These are phyloP conservation scores for Trichoderma guizhouense DNA, from an alignment of 2,329 filamentous ascomycete genomes.

Conservation along the genomic window DNA sequence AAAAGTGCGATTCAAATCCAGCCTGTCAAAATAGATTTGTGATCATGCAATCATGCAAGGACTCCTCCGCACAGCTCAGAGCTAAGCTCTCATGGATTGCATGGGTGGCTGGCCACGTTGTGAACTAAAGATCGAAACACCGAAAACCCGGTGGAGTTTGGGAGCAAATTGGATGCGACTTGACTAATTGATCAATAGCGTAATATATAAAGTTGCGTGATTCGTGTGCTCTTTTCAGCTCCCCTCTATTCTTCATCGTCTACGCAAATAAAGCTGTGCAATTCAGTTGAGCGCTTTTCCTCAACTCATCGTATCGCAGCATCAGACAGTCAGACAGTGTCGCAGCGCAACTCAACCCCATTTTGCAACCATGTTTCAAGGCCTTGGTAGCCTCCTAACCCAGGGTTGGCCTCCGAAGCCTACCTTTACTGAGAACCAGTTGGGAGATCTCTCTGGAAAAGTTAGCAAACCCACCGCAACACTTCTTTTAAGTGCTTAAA, in stretches of 20 bases:
- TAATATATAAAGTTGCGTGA: neutral
- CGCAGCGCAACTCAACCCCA: neutral
- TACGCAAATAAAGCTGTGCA: neutral
- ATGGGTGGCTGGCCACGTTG: neutral
- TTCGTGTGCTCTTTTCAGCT: neutral
- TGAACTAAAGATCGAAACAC: neutral
- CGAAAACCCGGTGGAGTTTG: neutral
- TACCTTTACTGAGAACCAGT: constrained; percentile 50
- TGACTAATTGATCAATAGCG: neutral
- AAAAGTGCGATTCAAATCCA: neutral
- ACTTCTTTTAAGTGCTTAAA: neutral
- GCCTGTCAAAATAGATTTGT: neutral
- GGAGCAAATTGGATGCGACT: neutral
- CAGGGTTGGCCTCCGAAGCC: constrained; percentile 24
- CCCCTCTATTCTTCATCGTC: neutral
- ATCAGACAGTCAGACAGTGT: neutral
- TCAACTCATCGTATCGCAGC: neutral
- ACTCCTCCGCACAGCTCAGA: neutral
- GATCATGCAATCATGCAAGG: neutral
- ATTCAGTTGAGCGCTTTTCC: neutral
- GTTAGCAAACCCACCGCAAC: constrained; percentile 34
- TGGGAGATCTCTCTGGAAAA: constrained; percentile 51
- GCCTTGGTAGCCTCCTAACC: neutral
- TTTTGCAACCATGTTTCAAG: neutral
- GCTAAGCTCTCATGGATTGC: neutral